phyloP scores from a whole-genome alignment of 1,139 yeast species.

The Hemisphaericaspora subhashii region DNA sequence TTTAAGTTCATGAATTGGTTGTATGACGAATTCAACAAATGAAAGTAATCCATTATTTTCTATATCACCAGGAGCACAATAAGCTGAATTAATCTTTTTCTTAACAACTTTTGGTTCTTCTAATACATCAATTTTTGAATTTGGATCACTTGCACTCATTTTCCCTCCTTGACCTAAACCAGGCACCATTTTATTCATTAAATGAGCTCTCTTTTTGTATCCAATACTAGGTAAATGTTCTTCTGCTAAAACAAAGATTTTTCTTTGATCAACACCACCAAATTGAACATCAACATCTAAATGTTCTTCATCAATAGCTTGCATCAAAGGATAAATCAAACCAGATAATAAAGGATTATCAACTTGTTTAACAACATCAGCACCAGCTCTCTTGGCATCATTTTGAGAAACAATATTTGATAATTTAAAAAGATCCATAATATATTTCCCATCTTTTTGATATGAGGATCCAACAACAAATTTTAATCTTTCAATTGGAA shows the following conservation, averaged over 20 bases:
- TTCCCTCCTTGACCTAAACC: constrained; percentile 97
- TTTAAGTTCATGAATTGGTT: constrained; percentile 82
- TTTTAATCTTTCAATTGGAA: constrained; percentile 83
- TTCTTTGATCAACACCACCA: constrained; percentile 99
- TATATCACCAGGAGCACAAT: constrained; percentile 92
- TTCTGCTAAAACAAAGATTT: constrained; percentile 95
- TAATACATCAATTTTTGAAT: constrained; percentile 88
- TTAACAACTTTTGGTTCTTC: constrained; percentile 86
- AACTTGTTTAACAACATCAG: constrained; percentile 98
- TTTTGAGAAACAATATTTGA: constrained; percentile 85
- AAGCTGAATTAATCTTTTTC: constrained; percentile 90
- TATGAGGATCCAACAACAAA: constrained; percentile 88
- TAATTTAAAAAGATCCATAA: constrained; percentile 84
- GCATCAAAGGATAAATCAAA: constrained; percentile 96
- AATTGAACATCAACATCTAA: constrained; percentile 90
- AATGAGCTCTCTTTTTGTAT: constrained; percentile 95
- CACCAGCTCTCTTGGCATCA: constrained; percentile 98
- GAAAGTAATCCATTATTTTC: constrained; percentile 90
- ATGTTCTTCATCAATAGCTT: constrained; percentile 93
- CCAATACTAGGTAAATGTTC: constrained; percentile 86
- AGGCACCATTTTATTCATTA: constrained; percentile 99
- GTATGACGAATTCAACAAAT: constrained; percentile 78
- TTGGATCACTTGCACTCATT: constrained; percentile 99
- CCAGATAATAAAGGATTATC: constrained; percentile 92
- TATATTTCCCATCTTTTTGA: constrained; percentile 75